These are phyloP conservation scores for Gastrolobium villosum DNA, from an alignment of 306 rosid genomes.

Conservation along the genomic window DNA sequence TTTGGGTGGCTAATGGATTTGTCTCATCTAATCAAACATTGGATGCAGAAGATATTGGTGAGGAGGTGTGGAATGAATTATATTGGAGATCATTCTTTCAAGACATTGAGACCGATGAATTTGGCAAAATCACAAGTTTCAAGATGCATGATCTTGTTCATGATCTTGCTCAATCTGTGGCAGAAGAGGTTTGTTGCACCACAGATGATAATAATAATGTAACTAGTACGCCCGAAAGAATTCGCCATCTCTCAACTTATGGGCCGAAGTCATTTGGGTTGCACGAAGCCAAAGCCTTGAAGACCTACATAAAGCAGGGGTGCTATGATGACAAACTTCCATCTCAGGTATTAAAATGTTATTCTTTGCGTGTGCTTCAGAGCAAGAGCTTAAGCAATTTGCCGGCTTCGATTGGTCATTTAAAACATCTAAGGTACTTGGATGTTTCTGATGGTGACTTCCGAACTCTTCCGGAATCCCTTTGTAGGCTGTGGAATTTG, in stretches of 20 bases:
- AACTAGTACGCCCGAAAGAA: not conserved
- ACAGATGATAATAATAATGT: not conserved
- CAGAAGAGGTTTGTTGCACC: not conserved
- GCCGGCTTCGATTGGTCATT: not conserved
- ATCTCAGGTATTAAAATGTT: not conserved
- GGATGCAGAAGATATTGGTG: constrained; percentile 28
- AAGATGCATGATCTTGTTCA: constrained; percentile 46
- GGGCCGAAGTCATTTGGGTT: not conserved
- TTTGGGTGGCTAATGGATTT: constrained; percentile 52
- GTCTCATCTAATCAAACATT: constrained; percentile 2
- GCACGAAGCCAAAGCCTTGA: not conserved
- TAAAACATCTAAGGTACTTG: constrained; percentile 40
- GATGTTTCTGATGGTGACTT: not conserved
- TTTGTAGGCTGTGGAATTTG: constrained; percentile 8
- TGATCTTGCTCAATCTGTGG: constrained; percentile 30
- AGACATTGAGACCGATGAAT: not conserved
- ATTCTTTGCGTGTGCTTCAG: not conserved
- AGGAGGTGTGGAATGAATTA: constrained; percentile 41
- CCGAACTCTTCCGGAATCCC: constrained; percentile 19
- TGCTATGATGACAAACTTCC: fast-evolving
- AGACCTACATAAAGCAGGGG: not conserved
- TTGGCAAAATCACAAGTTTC: not conserved
- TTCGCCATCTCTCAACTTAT: constrained; percentile 23
- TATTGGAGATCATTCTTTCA: constrained; percentile 48
- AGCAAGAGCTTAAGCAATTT: fast-evolving